Conservation (phyloP, 2,329 filamentous ascomycete genomes). For the Aspergillus vadensis region DNA sequence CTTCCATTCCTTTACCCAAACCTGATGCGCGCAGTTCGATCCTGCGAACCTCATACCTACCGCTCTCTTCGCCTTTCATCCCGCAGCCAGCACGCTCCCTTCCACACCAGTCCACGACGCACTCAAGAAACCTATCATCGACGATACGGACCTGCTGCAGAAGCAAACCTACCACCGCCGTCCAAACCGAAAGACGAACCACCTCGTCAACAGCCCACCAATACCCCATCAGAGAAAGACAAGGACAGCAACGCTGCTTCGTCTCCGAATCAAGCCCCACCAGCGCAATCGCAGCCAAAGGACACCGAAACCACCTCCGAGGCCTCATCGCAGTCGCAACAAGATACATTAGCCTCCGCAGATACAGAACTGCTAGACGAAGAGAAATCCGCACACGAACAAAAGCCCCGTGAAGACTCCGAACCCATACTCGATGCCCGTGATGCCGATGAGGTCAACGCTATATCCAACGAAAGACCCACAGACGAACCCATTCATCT, state of each 20-base stretch:
- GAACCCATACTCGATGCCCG: neutral
- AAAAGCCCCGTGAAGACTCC: constrained; percentile 2
- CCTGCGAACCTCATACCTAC: constrained; percentile 49
- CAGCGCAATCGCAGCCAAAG: constrained; percentile 18
- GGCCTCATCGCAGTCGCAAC: constrained; percentile 15
- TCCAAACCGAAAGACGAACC: constrained; percentile 32
- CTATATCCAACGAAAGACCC: constrained; percentile 14
- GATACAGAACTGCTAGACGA: constrained; percentile 18
- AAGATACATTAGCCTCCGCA: constrained; percentile 14
- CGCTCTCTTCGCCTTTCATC: constrained; percentile 44
- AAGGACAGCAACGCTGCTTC: constrained; percentile 3
- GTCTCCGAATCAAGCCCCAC: constrained; percentile 10
- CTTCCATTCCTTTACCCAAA: constrained; percentile 71
- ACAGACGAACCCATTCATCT: constrained; percentile 9
- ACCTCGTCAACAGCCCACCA: constrained; percentile 18
- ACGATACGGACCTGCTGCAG: constrained; percentile 50
- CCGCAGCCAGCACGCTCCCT: constrained; percentile 30
- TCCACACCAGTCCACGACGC: constrained; percentile 40
- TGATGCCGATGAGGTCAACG: constrained; percentile 2
- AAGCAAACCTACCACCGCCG: constrained; percentile 44
- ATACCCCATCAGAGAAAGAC: constrained; percentile 16
- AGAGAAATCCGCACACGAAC: constrained; percentile 26
- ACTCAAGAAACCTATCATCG: constrained; percentile 46
- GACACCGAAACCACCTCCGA: constrained; percentile 17
- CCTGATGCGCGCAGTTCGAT: constrained; percentile 60